phyloP scores from a whole-genome alignment of 257 asterid species.

The Penstemon barbatus region DNA sequence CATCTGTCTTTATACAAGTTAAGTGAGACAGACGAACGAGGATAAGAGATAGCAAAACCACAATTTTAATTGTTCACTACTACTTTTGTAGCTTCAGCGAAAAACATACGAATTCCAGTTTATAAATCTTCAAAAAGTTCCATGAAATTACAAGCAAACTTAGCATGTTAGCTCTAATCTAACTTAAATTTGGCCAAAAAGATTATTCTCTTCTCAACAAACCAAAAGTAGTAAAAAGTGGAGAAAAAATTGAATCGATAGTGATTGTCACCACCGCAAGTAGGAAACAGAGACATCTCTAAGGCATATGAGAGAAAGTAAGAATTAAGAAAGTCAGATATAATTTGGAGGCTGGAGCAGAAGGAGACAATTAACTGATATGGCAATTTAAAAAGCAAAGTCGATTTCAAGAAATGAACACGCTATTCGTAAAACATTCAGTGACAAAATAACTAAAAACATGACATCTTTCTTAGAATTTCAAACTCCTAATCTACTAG shows the following conservation, averaged over 20 bases:
- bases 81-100: no score
- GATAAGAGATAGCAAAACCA: constrained; percentile 5
- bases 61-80: neutral
- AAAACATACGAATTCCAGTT: no score
- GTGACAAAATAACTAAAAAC: neutral
- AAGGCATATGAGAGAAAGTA: neutral
- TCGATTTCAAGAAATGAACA: neutral
- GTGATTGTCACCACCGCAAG: neutral
- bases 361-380: neutral
- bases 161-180: no score
- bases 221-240: neutral
- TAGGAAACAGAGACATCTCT: neutral
- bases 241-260: neutral
- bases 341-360: neutral
- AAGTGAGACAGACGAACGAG: constrained; percentile 17
- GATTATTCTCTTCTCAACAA: no score
- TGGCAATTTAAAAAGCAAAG: neutral
- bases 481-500: no score
- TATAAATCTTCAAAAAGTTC: no score
- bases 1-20: constrained; percentile 56
- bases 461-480: neutral
- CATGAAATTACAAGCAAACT: no score
- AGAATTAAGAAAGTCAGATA: neutral
- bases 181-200: no score
- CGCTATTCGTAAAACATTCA: neutral